Base-by-base conservation (phyloP, 768 basidiomycete genomes). In the Tylopilus felleus region DNA sequence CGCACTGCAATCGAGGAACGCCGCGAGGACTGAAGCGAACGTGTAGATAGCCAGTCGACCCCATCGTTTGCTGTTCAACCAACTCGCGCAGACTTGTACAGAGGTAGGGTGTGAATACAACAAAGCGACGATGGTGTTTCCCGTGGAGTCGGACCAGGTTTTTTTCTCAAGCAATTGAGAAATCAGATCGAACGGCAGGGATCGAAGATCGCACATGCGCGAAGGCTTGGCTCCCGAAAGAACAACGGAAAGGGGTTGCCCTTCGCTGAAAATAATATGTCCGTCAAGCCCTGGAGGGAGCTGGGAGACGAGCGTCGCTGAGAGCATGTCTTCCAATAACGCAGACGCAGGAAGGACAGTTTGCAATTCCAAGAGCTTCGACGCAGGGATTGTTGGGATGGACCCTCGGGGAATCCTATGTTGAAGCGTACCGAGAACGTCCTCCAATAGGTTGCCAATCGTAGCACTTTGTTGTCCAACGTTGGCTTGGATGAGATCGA, bases 321-420 rank as follows among this genome's bases (percentile, higher is more conserved):
- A 76, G 21, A 85, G 72, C 55, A 85, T 65, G 9, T 75, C 70
- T 39, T 85, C 80, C 0, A 84, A 69, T 2, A 71, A 55, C 1
- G 51, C 9, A 16, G 72, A 76, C n/a, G 66, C 59, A 10, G 73
- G 68, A 10, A 80, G 59, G 9, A 71, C 25, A 6, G 59, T 35
- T 17, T 68, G 73, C 28, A 82, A 59, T 4, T 64, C 59, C 8
- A 82, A 56, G 1, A 85, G 71, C 12, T 68, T 68, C 6, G 71
- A 68, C 2, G 78, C 57, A 38, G 74, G 65, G 21, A 71, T 42
- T 5, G 50, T 51, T 7, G 49, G 48, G 21, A 39, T 23, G 10
- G 50, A 53, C 23, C 56, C 55, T 23, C 2, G 35, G 1, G 56
- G 48, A 0, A 44, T 52, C 42, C 64, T 51, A 25, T 17, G 19